These are phyloP conservation scores for Claviceps capensis DNA, from an alignment of 2,329 filamentous ascomycete species.

Conservation along the genomic window DNA sequence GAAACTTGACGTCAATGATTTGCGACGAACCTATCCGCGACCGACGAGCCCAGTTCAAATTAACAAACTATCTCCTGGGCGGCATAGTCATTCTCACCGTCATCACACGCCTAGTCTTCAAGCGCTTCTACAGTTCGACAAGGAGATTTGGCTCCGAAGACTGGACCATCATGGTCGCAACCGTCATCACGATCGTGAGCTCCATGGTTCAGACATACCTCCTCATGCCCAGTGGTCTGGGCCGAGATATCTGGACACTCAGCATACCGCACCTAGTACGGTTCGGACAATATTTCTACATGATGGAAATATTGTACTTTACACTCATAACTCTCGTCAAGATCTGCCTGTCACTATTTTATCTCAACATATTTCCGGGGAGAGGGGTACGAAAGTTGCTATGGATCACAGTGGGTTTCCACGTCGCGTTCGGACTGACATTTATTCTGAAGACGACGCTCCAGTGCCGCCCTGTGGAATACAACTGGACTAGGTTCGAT, in stretches of 20 bases:
- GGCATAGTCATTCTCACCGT: conserved; percentile 20
- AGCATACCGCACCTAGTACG: conserved; percentile 21
- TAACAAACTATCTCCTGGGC: conserved; percentile 16
- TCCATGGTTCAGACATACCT: conserved; percentile 14
- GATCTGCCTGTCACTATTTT: conserved; percentile 33
- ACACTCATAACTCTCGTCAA: conserved; percentile 27
- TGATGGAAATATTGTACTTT: conserved; percentile 27
- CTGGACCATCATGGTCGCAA: conserved; percentile 14
- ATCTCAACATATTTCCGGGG: conserved; percentile 32
- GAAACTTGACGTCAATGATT: conserved; percentile 10
- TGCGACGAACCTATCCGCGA: conserved; percentile 10
- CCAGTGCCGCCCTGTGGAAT: conserved; percentile 30
- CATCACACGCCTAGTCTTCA: conserved; percentile 17
- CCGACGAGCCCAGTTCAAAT: conserved; percentile 17
- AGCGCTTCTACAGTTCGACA: conserved; percentile 14
- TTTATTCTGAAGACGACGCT: conserved; percentile 27
- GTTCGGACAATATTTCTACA: conserved; percentile 25
- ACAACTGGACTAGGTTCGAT: conserved; percentile 26
- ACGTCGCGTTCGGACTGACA: conserved; percentile 19
- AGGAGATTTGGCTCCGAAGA: conserved; percentile 20
- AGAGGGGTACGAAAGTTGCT: conserved; percentile 20
- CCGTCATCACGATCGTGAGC: conserved; percentile 11
- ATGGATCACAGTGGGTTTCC: conserved; percentile 22
- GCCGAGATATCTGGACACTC: conserved; percentile 30
- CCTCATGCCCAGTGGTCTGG: conserved; percentile 22